These are phyloP conservation scores for Blepharisma undulans DNA, from an alignment of 169 alveolate genomes.

Conservation along the genomic window DNA sequence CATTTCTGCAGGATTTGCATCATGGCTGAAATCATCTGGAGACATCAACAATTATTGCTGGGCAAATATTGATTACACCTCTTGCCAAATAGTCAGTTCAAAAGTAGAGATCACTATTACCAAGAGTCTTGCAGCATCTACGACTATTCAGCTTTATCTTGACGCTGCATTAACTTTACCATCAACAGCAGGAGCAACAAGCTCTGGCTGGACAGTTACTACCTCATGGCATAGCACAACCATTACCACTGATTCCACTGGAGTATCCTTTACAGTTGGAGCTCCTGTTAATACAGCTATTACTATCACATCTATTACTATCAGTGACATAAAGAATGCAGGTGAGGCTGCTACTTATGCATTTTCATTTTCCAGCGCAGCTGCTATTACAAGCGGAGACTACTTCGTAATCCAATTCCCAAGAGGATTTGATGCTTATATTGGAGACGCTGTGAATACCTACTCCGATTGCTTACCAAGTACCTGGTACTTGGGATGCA, in stretches of 20 bases:
- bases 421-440: conserved; percentile 11
- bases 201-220: neutral
- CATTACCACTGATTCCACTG: neutral
- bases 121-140: neutral
- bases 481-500: neutral
- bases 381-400: neutral
- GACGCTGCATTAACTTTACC: neutral
- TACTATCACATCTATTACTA: neutral
- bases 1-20: neutral
- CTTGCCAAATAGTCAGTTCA: neutral
- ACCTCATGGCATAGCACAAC: neutral
- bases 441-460: neutral
- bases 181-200: neutral
- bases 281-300: neutral
- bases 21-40: neutral
- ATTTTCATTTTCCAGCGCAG: neutral
- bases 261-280: neutral
- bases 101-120: neutral
- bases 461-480: neutral
- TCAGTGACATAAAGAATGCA: neutral
- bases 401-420: conserved; percentile 24
- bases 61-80: neutral
- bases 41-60: neutral
- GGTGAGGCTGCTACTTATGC: conserved; percentile 5
- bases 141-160: neutral